phyloP scores from a whole-genome alignment of 129 eudicot genomes.

The Cynara cardunculus region DNA sequence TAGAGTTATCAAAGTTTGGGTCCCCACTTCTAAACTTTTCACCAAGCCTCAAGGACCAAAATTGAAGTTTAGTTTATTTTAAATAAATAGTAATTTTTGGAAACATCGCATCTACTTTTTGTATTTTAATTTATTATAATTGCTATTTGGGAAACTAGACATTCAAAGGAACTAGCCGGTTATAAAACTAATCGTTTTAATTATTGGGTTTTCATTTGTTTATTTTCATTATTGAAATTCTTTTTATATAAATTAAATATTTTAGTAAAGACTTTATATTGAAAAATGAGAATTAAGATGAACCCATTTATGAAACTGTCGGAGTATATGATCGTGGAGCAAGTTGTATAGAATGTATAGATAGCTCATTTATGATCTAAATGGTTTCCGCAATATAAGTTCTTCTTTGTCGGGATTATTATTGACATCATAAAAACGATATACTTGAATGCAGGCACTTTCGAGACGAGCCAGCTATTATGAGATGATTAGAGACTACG shows the following conservation, averaged over 20 bases:
- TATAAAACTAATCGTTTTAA: not conserved
- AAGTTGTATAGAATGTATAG: not conserved
- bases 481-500: constrained; percentile 82
- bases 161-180: not conserved
- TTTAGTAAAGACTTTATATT: not conserved
- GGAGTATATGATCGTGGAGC: not conserved
- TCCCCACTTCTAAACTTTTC: no score
- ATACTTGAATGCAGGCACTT: constrained; percentile 46
- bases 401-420: not conserved
- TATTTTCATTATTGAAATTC: not conserved
- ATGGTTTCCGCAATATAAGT: not conserved
- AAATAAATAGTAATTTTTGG: no score
- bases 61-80: no score
- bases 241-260: not conserved
- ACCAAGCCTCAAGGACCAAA: no score
- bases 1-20: no score
- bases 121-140: no score
- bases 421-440: not conserved
- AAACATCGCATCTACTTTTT: no score
- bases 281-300: not conserved
- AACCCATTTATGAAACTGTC: not conserved
- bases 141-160: no score
- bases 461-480: constrained; percentile 63
- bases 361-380: not conserved
- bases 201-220: not conserved